Evolutionary conservation across 2,329 filamentous ascomycete species (phyloP), one percentile per base, ranked within the genome.

Genomic region (Albophoma yamanashiensis): DNA sequence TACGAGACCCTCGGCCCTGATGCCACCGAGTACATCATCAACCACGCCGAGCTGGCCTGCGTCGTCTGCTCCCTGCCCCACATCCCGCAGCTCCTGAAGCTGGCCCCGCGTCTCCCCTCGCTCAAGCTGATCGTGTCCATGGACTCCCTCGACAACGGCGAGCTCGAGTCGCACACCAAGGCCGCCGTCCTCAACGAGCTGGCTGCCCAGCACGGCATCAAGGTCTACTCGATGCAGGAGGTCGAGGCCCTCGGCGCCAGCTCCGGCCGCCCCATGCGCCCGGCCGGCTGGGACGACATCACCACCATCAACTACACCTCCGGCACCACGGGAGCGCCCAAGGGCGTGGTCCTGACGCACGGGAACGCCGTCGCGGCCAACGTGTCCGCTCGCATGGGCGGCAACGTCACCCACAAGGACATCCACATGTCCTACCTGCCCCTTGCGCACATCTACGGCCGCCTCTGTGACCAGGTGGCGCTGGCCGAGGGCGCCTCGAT

Each of bases 1-100:
- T 99, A 99, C 78, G 94, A 97, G 74, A 97, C 93, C 15, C 84
- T 99, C 6, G 93, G 93, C 12, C 88, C 93, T 15, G 91, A 96
- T 66, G 85, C 92, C 2, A 92, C 90, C 60, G 92, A 97, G 76
- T 97, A 90, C 77, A 97, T 99, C 74, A 89, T 97, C 77, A 95
- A 95, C 75, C 93, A 97, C 73, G 85, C 91, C 59, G 82, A 87
- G 63, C 78, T 97, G 60, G 74, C 81, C 61, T 90, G 87, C 68
- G 85, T 97, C 45, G 86, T 89, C 63, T 87, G 89, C 61, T 92
- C 89, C 36, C 78, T 97, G 55, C 85, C 86, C 52, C 92, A 96
- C 69, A 86, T 97, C 58, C 87, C 91, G 1, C 84, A 86, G 20
- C 82, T 97, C 59, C 80, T 97, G 63, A 92, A 92, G 78, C 78